A percentile compares a stretch with the other conserved stretches of the same genome.
Evolutionary conservation across 169 alveolate genomes (phyloP).

Genomic region (Plasmodium yoelii): DNA sequence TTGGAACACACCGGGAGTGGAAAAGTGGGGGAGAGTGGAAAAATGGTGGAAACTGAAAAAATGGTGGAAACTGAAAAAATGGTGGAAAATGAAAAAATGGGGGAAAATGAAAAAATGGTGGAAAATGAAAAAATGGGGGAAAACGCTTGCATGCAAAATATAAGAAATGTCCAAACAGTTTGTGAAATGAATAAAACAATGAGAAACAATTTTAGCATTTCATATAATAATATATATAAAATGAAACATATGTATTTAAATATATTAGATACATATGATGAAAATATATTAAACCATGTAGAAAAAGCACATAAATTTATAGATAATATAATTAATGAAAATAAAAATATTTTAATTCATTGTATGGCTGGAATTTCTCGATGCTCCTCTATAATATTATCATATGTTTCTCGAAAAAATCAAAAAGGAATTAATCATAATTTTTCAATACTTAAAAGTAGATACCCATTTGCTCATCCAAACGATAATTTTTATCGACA

Average conservation of each 20-base stretch:
- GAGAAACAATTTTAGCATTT: conserved; percentile 4
- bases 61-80: too few species aligned
- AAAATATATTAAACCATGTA: conserved; percentile 44
- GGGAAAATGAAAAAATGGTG: too few species aligned
- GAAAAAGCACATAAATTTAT: conserved; percentile 54
- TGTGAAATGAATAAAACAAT: conserved; percentile 34
- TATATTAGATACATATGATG: conserved; percentile 59
- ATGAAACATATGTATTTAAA: conserved; percentile 67
- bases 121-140: too few species aligned
- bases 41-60: too few species aligned
- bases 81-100: too few species aligned
- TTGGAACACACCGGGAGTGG: too few species aligned
- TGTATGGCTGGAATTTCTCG: conserved; percentile 75
- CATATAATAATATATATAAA: conserved; percentile 20
- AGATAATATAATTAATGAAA: conserved; percentile 16
- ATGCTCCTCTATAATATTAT: conserved; percentile 60
- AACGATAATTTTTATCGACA: conserved; percentile 62
- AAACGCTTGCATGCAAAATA: not conserved
- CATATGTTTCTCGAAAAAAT: conserved; percentile 58
- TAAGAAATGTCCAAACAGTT: conserved; percentile 4
- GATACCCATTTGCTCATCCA: conserved; percentile 66
- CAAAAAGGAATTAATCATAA: conserved; percentile 30
- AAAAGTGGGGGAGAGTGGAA: too few species aligned
- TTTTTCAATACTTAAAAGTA: conserved; percentile 11
- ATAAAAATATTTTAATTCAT: conserved; percentile 52